These are phyloP conservation scores for Clavulina sp. DNA, from an alignment of 768 basidiomycete species.

Conservation along the genomic window DNA sequence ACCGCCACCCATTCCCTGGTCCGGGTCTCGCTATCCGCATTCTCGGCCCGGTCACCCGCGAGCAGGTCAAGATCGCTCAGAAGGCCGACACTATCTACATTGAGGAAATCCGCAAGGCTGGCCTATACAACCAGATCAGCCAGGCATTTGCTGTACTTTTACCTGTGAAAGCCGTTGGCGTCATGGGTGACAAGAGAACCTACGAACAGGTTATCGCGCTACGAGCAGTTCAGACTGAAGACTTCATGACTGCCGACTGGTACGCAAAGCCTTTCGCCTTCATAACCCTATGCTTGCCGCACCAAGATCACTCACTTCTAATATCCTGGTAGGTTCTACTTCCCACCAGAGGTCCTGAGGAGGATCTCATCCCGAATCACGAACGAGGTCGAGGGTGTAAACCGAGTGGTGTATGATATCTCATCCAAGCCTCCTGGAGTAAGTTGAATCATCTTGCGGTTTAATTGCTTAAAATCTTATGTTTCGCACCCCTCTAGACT, in stretches of 20 bases:
- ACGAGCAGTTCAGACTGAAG: slow-evolving; percentile 91
- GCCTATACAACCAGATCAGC: slow-evolving; percentile 79
- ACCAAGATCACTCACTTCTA: background rate
- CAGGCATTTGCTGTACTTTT: slow-evolving; percentile 93
- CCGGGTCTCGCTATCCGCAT: slow-evolving; percentile 97
- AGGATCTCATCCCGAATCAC: slow-evolving; percentile 93
- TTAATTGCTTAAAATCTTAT: slow-evolving; percentile 6
- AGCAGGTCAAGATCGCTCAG: slow-evolving; percentile 82
- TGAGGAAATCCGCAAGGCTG: slow-evolving; percentile 89
- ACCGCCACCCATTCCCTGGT: slow-evolving; percentile 96
- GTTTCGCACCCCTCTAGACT: slow-evolving; percentile 13
- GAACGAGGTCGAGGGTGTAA: slow-evolving; percentile 93
- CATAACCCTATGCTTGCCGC: background rate
- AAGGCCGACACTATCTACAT: slow-evolving; percentile 92
- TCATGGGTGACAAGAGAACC: slow-evolving; percentile 91
- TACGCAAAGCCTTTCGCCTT: slow-evolving; percentile 20
- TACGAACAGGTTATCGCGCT: slow-evolving; percentile 96
- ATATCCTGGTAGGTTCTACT: slow-evolving; percentile 58
- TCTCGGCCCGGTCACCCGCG: slow-evolving; percentile 83
- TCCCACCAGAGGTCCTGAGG: slow-evolving; percentile 76
- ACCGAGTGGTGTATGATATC: slow-evolving; percentile 90
- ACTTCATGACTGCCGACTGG: slow-evolving; percentile 99
- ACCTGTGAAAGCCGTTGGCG: slow-evolving; percentile 95
- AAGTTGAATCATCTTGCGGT: slow-evolving; percentile 18
- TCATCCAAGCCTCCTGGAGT: slow-evolving; percentile 94